Conservation (phyloP, 2,329 filamentous ascomycete species). For the Rhynchosporium graminicola region DNA sequence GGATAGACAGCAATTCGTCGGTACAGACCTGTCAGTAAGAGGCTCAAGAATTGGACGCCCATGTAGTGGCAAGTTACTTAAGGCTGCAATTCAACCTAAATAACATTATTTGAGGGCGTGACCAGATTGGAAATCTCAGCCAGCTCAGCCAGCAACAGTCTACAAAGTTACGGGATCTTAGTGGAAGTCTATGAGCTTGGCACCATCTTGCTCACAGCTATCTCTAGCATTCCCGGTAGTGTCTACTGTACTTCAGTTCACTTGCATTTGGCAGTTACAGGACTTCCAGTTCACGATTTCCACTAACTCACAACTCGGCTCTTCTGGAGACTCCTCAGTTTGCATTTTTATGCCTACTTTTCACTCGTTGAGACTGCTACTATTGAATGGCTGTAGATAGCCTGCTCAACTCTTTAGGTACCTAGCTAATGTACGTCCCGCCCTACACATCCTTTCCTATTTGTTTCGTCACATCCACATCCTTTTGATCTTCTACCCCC, state of each 20-base stretch:
- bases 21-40: constrained; percentile 9
- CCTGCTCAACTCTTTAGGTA: not conserved
- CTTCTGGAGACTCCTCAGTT: not conserved
- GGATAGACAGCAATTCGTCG: constrained; percentile 1
- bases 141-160: constrained; percentile 27
- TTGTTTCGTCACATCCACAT: not conserved
- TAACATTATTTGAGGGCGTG: constrained; percentile 25
- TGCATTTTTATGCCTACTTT: not conserved
- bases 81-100: constrained; percentile 20
- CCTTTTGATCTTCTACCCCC: constrained; percentile 7
- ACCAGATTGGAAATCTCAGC: constrained; percentile 31
- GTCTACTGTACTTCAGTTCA: constrained; percentile 16
- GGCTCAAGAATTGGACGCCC: constrained; percentile 2
- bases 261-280: not conserved
- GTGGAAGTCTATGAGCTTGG: constrained; percentile 24
- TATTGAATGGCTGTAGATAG: constrained; percentile 17
- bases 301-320: not conserved
- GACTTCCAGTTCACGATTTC: no score
- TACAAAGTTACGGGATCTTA: constrained; percentile 25
- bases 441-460: constrained; percentile 11
- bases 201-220: constrained; percentile 15
- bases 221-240: constrained; percentile 7
- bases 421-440: constrained; percentile 4
- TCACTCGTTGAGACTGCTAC: not conserved
- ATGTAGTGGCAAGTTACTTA: constrained; percentile 11